These are phyloP conservation scores for Malus sylvestris DNA, from an alignment of 306 rosid species.

Conservation along the genomic window DNA sequence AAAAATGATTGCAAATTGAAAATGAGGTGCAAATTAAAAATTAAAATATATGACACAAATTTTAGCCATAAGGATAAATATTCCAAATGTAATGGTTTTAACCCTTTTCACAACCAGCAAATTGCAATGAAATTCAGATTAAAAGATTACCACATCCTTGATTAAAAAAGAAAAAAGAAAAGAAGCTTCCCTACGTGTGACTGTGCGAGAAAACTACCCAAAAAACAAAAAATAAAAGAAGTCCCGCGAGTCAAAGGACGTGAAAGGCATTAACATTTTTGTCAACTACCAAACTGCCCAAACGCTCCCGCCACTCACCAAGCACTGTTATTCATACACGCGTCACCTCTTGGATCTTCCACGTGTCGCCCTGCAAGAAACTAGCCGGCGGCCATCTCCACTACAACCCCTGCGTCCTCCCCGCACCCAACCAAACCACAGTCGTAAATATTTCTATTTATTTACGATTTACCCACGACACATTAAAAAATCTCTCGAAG, in stretches of 20 bases:
- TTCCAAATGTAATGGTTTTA: no score
- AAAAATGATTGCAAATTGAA: no score
- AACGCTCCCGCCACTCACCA: not conserved
- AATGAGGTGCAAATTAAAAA: no score
- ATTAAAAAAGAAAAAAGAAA: not conserved
- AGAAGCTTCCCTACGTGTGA: not conserved
- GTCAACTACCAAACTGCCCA: not conserved
- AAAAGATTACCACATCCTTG: not conserved
- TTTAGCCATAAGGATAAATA: no score
- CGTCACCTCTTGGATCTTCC: not conserved
- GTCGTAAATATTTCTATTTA: no score
- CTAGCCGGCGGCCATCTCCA: conserved; percentile 5
- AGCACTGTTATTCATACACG: not conserved
- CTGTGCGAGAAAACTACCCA: no score
- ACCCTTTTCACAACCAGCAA: not conserved
- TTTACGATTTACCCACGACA: no score
- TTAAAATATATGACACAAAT: no score
- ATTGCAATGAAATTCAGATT: not conserved
- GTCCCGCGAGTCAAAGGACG: not conserved
- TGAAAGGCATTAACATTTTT: conserved; percentile 1
- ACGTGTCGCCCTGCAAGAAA: conserved; percentile 4
- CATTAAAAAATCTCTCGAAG: not conserved
- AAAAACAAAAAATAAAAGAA: not conserved
- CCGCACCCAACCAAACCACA: conserved; percentile 1
- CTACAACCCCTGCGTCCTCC: conserved; percentile 21